A percentile compares a stretch with the other conserved stretches of the same genome.
Evolutionary conservation across 306 rosid genomes (phyloP).

Genomic region (Cicer pinnatifidum): DNA sequence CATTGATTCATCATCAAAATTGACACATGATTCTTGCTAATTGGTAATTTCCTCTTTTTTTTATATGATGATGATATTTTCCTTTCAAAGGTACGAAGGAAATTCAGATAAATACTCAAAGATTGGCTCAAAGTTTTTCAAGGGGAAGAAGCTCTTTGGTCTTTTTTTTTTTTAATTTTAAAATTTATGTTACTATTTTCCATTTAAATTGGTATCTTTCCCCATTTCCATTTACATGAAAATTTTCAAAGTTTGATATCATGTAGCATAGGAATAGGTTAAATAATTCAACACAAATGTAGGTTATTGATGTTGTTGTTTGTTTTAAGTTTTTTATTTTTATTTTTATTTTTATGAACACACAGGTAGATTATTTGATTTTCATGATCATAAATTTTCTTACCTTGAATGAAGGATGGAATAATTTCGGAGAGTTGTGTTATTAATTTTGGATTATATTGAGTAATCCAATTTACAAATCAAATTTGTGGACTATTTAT

Average conservation of each 20-base stretch:
- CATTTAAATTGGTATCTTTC: conserved; percentile 57
- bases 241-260: conserved; percentile 59
- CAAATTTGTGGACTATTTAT: conserved; percentile 43
- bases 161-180: conserved; percentile 38
- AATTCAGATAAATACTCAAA: conserved; percentile 60
- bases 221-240: conserved; percentile 63
- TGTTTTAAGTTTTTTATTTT: conserved; percentile 52
- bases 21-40: conserved; percentile 66
- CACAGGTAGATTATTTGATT: conserved; percentile 58
- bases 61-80: conserved; percentile 43
- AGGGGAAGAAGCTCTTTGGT: conserved; percentile 51
- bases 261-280: conserved; percentile 71
- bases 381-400: conserved; percentile 48
- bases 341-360: conserved; percentile 49
- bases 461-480: conserved; percentile 40
- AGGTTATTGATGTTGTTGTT: conserved; percentile 52
- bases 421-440: conserved; percentile 51
- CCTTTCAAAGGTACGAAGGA: conserved; percentile 55
- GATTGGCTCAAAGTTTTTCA: conserved; percentile 61
- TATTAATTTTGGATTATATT: conserved; percentile 44
- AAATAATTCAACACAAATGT: conserved; percentile 69
- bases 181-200: conserved; percentile 53
- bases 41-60: conserved; percentile 59
- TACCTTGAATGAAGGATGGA: conserved; percentile 50
- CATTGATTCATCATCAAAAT: conserved; percentile 49